Conservation (phyloP, 148 eudicot genomes). For the Fagopyrum tataricum region DNA sequence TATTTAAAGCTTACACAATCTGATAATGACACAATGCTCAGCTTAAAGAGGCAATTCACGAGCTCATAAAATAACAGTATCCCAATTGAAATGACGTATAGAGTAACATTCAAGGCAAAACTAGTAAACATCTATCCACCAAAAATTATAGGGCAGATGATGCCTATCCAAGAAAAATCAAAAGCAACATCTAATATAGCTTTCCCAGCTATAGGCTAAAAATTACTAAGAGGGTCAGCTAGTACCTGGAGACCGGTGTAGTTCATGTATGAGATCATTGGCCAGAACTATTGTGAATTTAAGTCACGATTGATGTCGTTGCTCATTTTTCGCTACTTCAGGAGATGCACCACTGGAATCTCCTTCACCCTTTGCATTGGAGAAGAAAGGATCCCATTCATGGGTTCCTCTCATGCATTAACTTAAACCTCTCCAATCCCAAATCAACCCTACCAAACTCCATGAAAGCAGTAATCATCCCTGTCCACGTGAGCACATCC, state of each 20-base stretch:
- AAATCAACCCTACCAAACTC: constrained; percentile 56
- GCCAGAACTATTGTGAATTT: not conserved
- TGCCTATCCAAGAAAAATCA: not conserved
- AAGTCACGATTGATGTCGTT: constrained; percentile 31
- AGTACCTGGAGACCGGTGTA: not conserved
- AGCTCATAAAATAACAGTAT: not conserved
- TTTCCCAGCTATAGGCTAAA: too few species aligned
- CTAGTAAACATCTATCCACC: not conserved
- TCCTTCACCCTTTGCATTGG: too few species aligned
- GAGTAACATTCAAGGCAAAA: constrained; percentile 8
- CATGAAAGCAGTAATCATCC: constrained; percentile 71
- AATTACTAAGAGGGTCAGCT: not conserved
- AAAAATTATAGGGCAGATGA: constrained; percentile 1
- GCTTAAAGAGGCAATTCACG: not conserved
- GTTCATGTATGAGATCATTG: not conserved
- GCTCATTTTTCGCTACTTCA: too few species aligned
- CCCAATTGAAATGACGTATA: not conserved
- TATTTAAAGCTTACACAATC: not conserved
- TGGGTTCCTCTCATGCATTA: constrained; percentile 69
- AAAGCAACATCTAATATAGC: too few species aligned
- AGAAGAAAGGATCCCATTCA: too few species aligned
- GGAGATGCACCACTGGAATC: too few species aligned
- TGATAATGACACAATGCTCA: not conserved
- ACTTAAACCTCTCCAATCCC: constrained; percentile 48
- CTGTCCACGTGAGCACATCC: constrained; percentile 78